Evolutionary conservation across 2,329 filamentous ascomycete species (phyloP).

Genomic region (Aspergillus pseudoglaucus): DNA sequence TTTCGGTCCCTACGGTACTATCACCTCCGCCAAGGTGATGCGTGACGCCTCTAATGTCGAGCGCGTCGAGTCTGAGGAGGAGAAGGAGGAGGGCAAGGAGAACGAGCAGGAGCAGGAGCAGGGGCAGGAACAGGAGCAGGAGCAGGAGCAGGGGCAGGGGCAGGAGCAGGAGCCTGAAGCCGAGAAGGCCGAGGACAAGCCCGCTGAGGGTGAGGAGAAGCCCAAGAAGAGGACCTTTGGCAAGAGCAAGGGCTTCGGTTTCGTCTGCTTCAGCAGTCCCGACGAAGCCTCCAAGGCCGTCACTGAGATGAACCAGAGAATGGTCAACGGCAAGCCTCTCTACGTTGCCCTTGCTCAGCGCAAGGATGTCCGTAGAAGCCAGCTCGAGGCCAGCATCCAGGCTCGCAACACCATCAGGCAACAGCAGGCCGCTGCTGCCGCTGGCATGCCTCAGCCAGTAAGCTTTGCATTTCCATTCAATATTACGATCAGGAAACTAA

Average conservation of each 20-base stretch:
- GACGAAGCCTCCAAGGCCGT: slow-evolving; percentile 99
- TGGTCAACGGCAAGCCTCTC: slow-evolving; percentile 92
- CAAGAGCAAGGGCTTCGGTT: slow-evolving; percentile 99
- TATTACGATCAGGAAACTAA: slow-evolving; percentile 7
- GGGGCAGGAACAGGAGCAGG: slow-evolving; percentile 28
- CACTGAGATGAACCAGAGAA: slow-evolving; percentile 99
- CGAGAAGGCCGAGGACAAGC: slow-evolving; percentile 43
- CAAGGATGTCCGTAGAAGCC: slow-evolving; percentile 98
- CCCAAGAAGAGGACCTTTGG: slow-evolving; percentile 63
- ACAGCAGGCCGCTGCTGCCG: slow-evolving; percentile 90
- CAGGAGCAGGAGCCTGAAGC: slow-evolving; percentile 43
- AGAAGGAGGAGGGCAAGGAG: slow-evolving; percentile 40
- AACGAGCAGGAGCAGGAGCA: slow-evolving; percentile 22
- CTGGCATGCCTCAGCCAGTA: slow-evolving; percentile 67
- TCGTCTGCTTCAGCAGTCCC: slow-evolving; percentile 99
- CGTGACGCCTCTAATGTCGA: slow-evolving; percentile 60
- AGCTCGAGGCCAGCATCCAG: slow-evolving; percentile 98
- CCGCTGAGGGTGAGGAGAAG: slow-evolving; percentile 49
- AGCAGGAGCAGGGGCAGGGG: slow-evolving; percentile 40
- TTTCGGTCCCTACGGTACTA: slow-evolving; percentile 84
- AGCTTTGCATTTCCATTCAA: slow-evolving; percentile 5
- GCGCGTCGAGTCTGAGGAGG: slow-evolving; percentile 41
- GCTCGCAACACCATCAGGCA: slow-evolving; percentile 97
- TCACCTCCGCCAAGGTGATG: slow-evolving; percentile 99
- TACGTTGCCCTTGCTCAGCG: slow-evolving; percentile 98